Base-by-base conservation (phyloP, 2,329 filamentous ascomycete species). In the Alternaria incomplexa region DNA sequence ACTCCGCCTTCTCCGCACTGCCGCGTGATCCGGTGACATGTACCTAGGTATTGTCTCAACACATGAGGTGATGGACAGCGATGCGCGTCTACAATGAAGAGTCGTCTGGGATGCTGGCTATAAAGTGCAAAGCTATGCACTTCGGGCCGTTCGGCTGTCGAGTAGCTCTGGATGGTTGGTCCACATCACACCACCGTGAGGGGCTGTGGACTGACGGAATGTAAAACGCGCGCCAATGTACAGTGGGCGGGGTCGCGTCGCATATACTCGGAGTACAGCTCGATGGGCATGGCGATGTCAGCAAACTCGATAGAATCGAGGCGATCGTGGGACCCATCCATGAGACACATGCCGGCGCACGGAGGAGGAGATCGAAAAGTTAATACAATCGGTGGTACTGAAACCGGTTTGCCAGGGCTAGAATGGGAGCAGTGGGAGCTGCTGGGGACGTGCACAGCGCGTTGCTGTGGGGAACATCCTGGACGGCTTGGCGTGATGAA, bases 331-430 rank as follows among this genome's bases (percentile, higher is more conserved):
- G 8, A n/a, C 44, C 26, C 25, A 58, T 26, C 23, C 36, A 11
- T 50, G 54, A 53, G 47, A 51, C 54, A 47, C 36, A 20, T 28
- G 47, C 17, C 47, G 56, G 28, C 50, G 40, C 54, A 51, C 26
- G 30, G 54, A 50, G 26, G 23, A 32, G 28, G 51, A 40, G 53
- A 62, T 62, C 59, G 59, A 45, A 53, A 58, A 53, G 59, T 40
- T 43, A 47, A 58, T 47, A 45, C 36, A 48, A 60, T 59, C 56
- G 50, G 46, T 57, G 56, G 60, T 43, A 54, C 50, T 17, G 61
- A 71, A 69, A 67, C 66, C 59, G 62, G 66, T 67, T 68, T 68
- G 62, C 36, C 36, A 57, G 56, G 61, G 63, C 64, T 63, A 40
- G 57, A 61, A 40, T 17, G 36, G 36, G 36, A 40, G 36, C 36